Conservation (phyloP, 768 basidiomycete genomes). For the Pleurotus platypus region DNA sequence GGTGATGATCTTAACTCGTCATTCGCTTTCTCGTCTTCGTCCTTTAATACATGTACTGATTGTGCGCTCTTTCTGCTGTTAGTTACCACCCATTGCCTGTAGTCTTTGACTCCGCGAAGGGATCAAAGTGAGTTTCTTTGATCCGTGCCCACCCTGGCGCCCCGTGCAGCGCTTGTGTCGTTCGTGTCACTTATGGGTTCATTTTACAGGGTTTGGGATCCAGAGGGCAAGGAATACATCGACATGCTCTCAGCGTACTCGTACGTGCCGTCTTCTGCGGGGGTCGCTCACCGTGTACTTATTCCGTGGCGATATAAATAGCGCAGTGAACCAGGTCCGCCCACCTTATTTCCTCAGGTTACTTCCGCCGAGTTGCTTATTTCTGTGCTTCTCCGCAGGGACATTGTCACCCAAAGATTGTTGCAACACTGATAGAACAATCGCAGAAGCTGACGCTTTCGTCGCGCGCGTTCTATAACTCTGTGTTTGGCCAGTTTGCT, state of each 20-base stretch:
- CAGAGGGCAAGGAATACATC: conserved; percentile 92
- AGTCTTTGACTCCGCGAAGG: conserved; percentile 87
- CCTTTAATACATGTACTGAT: conserved; percentile 24
- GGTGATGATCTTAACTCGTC: conserved; percentile 14
- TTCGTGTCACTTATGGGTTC: not conserved
- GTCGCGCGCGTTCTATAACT: conserved; percentile 95
- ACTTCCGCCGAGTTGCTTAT: conserved; percentile 3
- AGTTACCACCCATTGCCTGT: conserved; percentile 96
- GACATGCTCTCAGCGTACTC: conserved; percentile 99
- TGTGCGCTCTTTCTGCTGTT: conserved; percentile 42
- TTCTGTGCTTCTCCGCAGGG: conserved; percentile 40
- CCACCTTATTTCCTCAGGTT: conserved; percentile 11
- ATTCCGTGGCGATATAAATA: conserved; percentile 21
- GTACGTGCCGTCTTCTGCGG: conserved; percentile 39
- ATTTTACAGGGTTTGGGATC: conserved; percentile 75
- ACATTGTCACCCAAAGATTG: conserved; percentile 89
- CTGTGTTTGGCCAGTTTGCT: conserved; percentile 86
- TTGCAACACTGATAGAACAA: conserved; percentile 77
- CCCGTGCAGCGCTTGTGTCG: not conserved
- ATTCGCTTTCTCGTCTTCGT: conserved; percentile 18
- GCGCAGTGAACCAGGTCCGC: conserved; percentile 84
- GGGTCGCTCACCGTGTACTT: conserved; percentile 5
- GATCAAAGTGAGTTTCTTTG: conserved; percentile 69
- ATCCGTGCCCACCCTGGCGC: conserved; percentile 9
- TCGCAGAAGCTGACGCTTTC: conserved; percentile 89